A percentile compares a stretch with the other conserved stretches of the same genome.
Evolutionary conservation across 2,329 filamentous ascomycete species (phyloP).

Genomic region (Paecilomyces sp.): DNA sequence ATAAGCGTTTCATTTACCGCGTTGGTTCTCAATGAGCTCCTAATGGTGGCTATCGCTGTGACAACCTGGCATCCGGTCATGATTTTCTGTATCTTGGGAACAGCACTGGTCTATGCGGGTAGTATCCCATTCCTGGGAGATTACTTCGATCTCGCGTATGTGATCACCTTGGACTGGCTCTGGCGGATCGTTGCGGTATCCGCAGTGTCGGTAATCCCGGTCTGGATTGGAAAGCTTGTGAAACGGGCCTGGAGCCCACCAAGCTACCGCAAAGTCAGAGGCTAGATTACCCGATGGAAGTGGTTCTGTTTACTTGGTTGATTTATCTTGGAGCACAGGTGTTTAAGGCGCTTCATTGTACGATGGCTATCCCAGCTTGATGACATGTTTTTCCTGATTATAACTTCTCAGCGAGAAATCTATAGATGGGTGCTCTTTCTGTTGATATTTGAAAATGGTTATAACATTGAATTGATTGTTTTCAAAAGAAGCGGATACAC

Average conservation of each 20-base stretch:
- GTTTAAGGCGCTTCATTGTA: not conserved
- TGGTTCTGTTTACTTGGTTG: not conserved
- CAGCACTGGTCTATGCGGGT: slow-evolving; percentile 70
- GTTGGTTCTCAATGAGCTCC: slow-evolving; percentile 84
- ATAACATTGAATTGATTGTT: not conserved
- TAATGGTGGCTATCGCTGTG: slow-evolving; percentile 95
- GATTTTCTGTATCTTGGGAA: slow-evolving; percentile 77
- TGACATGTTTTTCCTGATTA: not conserved
- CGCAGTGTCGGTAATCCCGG: slow-evolving; percentile 74
- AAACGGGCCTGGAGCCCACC: slow-evolving; percentile 80
- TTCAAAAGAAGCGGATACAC: not conserved
- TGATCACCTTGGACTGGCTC: slow-evolving; percentile 72
- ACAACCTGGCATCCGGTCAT: slow-evolving; percentile 96
- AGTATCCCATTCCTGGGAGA: slow-evolving; percentile 76
- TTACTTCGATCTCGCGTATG: slow-evolving; percentile 82
- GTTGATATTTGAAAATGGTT: not conserved
- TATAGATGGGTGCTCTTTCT: not conserved
- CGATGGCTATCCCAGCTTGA: not conserved
- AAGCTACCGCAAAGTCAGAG: slow-evolving; percentile 80
- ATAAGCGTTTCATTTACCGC: slow-evolving; percentile 88
- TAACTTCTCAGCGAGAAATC: not conserved
- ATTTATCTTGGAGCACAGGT: not conserved
- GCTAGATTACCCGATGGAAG: slow-evolving; percentile 14
- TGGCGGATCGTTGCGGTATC: slow-evolving; percentile 81
- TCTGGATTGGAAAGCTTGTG: slow-evolving; percentile 80